Evolutionary conservation across 768 basidiomycete genomes (phyloP), one percentile per base, ranked within the genome.

Genomic region (Paxillus ammoniavirescens): DNA sequence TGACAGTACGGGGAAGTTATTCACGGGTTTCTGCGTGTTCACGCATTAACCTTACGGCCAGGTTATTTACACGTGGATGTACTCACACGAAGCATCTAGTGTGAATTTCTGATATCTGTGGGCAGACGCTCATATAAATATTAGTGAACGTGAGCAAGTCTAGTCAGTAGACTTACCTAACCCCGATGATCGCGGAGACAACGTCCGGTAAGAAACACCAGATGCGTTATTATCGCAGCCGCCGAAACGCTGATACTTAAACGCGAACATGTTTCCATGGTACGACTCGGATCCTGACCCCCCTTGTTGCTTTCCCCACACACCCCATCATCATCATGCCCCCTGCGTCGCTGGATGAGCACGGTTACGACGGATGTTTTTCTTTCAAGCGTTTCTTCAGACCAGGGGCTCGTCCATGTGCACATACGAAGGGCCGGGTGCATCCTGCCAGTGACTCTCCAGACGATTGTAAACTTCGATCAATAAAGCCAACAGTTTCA

Each of bases 161-260:
- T n/a, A n/a, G 37, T 38, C 5, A 15, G 38, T 40, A 8, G 38
- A 40, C 42, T 67, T 65, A 65, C 35, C n/a, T 70, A 64, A 61
- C 15, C 9, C 68, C 68, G 68, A 53, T 57, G 31, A 15, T 48
- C 48, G 50, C 68, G 68, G 26, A 26, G 68, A 59, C 69, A 58
- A 58, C 57, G 36, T 51, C 48, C 45, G 33, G 56, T 3, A 57
- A 59, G 55, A 59, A 47, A 52, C 46, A 52, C 33, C 23, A 52
- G 47, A 40, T 49, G 47, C 18, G 55, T 42, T 47, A 49, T 54
- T 15, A 51, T 43, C 58, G 37, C 54, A 63, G 49, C 55, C 63
- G 54, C 58, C 56, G 36, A 54, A 62, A 62, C 49, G 55, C 45
- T 69, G 66, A 70, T 70, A n/a, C n/a, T n/a, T n/a, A 70, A 70